phyloP scores from a whole-genome alignment of 805 yeast species.

The Saturnispora zaruensis region DNA sequence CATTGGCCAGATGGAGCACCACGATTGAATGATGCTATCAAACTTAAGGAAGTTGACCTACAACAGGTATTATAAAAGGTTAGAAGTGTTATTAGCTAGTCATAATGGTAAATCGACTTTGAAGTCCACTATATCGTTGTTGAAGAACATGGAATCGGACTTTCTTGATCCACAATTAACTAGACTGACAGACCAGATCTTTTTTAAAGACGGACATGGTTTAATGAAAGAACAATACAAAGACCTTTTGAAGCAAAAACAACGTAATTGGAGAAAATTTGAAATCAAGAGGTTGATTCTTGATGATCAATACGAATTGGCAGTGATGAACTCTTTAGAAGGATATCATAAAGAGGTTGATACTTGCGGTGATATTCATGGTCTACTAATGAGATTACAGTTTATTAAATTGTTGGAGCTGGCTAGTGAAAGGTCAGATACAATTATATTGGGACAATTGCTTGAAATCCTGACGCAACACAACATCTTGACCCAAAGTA shows the following conservation, averaged over 20 bases:
- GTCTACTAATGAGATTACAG: conserved; percentile 7
- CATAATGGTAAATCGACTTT: not conserved
- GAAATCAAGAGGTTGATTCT: conserved; percentile 16
- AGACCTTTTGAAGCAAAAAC: conserved; percentile 5
- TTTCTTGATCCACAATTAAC: conserved; percentile 7
- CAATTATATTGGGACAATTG: conserved; percentile 13
- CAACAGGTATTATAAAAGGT: conserved; percentile 2
- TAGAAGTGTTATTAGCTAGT: not conserved
- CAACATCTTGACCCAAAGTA: conserved; percentile 1
- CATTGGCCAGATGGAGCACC: not conserved
- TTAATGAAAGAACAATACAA: conserved; percentile 12
- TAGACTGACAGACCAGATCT: conserved; percentile 13
- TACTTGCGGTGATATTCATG: not conserved
- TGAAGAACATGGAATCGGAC: conserved; percentile 1
- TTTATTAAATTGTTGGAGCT: conserved; percentile 13
- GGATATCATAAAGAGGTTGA: conserved; percentile 3
- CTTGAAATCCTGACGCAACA: conserved; percentile 6
- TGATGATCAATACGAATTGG: conserved; percentile 20
- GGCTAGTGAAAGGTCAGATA: conserved; percentile 20
- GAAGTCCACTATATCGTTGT: not conserved
- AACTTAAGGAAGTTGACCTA: not conserved
- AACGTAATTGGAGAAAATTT: conserved; percentile 12
- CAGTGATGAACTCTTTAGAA: conserved; percentile 11
- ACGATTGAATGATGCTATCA: not conserved
- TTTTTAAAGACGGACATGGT: conserved; percentile 10